Conservation (phyloP, 176 grass and related monocot genomes). For the Pontederia crassipes region DNA sequence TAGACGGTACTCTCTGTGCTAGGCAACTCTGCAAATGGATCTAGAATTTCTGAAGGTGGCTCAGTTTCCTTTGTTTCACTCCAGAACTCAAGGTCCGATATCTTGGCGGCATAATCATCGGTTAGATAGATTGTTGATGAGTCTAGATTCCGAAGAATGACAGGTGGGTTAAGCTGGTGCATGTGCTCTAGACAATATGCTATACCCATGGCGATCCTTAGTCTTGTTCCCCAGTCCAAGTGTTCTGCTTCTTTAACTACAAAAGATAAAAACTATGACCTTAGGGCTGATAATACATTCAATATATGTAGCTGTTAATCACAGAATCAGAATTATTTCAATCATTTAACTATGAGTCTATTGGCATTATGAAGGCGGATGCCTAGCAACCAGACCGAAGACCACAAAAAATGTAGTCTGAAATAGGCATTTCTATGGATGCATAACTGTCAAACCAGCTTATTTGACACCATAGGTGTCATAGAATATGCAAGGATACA, state of each 20-base stretch:
- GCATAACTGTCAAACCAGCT: too few species aligned
- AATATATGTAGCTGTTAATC: too few species aligned
- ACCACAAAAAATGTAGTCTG: too few species aligned
- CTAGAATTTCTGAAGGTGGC: neutral
- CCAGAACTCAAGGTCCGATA: conserved; percentile 48
- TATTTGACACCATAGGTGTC: too few species aligned
- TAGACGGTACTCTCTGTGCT: conserved; percentile 33
- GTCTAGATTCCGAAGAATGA: conserved; percentile 35
- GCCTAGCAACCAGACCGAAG: too few species aligned
- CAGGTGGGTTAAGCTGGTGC: conserved; percentile 51
- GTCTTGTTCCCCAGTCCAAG: conserved; percentile 53
- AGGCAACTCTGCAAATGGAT: neutral
- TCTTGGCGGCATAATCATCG: conserved; percentile 72
- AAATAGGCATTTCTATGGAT: too few species aligned
- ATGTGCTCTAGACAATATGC: conserved; percentile 77
- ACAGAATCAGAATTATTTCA: too few species aligned
- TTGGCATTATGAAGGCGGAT: too few species aligned
- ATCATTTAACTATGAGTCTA: too few species aligned
- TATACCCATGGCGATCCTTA: conserved; percentile 86
- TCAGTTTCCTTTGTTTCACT: conserved; percentile 14
- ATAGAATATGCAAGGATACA: too few species aligned
- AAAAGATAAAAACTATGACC: neutral
- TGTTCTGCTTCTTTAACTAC: conserved; percentile 68
- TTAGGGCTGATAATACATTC: neutral
- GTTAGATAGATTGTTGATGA: conserved; percentile 65